phyloP scores from a whole-genome alignment of 305 asterid genomes.

The Vinca major region DNA sequence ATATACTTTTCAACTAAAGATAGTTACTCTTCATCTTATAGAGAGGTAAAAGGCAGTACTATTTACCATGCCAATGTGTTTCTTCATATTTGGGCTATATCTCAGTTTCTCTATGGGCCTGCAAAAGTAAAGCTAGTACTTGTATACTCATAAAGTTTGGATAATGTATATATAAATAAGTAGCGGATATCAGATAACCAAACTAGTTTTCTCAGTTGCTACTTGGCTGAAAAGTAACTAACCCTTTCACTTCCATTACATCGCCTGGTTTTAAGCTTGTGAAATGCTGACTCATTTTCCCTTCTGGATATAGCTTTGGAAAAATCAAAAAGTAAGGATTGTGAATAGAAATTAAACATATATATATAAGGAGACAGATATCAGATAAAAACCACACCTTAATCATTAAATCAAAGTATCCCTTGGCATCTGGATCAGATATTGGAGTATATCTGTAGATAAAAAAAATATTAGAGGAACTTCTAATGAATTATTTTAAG shows the following conservation, averaged over 20 bases:
- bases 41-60: background rate
- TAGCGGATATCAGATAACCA: background rate
- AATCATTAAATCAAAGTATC: constrained; percentile 78
- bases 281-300: constrained; percentile 96
- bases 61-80: constrained; percentile 90
- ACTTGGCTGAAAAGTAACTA: constrained; percentile 19
- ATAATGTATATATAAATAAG: background rate
- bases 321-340: constrained; percentile 8
- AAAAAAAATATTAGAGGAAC: constrained; percentile 25
- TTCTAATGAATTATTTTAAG: background rate
- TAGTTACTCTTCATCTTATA: background rate
- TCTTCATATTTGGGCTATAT: constrained; percentile 86
- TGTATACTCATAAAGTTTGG: background rate
- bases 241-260: constrained; percentile 91
- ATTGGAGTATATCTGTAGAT: constrained; percentile 88
- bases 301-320: constrained; percentile 87
- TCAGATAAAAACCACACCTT: constrained; percentile 45
- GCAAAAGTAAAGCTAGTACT: constrained; percentile 23
- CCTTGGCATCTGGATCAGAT: constrained; percentile 79
- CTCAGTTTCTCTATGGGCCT: constrained; percentile 86
- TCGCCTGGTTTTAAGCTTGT: constrained; percentile 87
- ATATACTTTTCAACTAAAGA: background rate
- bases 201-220: background rate
- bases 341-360: constrained; percentile 8
- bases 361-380: background rate